A percentile compares a stretch with the other conserved stretches of the same genome.
Conservation (phyloP, 2,329 filamentous ascomycete genomes). For the Calonectria hawksworthii region DNA sequence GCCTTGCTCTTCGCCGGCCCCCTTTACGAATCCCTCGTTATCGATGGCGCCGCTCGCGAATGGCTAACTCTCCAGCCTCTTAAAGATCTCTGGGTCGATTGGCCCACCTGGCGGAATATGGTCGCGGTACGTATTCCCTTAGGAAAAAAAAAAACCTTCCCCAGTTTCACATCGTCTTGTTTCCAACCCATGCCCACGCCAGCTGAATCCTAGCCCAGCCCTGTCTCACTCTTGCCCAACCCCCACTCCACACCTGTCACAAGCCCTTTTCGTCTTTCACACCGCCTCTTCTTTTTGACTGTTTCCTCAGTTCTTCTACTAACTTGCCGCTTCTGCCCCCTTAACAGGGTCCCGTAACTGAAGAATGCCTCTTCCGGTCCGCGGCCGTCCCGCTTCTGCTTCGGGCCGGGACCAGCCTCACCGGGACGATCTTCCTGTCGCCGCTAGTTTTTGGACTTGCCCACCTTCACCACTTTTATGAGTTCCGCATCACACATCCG, state of each 20-base stretch:
- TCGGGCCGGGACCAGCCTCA: conserved; percentile 71
- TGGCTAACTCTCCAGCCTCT: conserved; percentile 72
- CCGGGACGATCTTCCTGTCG: conserved; percentile 81
- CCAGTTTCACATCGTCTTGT: conserved; percentile 5
- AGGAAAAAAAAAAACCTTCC: conserved; percentile 7
- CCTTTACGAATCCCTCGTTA: conserved; percentile 82
- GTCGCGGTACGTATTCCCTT: conserved; percentile 75
- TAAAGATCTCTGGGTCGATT: conserved; percentile 75
- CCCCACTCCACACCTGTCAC: conserved; percentile 13
- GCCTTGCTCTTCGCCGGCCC: conserved; percentile 86
- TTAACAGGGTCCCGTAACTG: conserved; percentile 83
- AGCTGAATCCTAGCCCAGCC: conserved; percentile 29
- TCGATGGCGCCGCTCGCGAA: conserved; percentile 77
- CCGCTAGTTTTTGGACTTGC: conserved; percentile 94
- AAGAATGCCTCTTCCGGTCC: conserved; percentile 94
- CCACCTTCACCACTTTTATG: conserved; percentile 96
- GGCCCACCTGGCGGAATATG: conserved; percentile 88
- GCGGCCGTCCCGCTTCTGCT: conserved; percentile 87
- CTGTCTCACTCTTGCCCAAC: conserved; percentile 29
- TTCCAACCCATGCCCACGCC: conserved; percentile 30
- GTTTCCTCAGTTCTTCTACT: not conserved
- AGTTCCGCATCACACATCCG: conserved; percentile 87
- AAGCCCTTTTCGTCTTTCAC: conserved; percentile 35
- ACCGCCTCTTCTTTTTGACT: conserved; percentile 39
- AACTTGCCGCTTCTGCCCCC: conserved; percentile 25